Conservation (phyloP, 2,329 filamentous ascomycete genomes). For the Drechmeria coniospora region DNA sequence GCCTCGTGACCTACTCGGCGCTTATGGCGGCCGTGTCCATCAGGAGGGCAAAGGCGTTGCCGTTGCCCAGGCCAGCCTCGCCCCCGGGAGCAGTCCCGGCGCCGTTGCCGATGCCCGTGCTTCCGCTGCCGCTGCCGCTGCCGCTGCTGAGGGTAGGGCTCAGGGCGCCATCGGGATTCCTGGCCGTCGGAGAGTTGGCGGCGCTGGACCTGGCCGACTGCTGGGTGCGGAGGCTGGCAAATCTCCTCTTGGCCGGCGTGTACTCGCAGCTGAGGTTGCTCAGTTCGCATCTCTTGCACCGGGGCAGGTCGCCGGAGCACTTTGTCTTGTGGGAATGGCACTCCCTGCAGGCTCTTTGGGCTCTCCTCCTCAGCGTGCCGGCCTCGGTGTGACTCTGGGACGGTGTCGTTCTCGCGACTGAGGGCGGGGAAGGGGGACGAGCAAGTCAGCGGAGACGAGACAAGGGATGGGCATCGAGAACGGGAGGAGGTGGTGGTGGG, state of each 20-base stretch:
- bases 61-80: too few relatives aligned
- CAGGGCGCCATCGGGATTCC: conserved; percentile 6
- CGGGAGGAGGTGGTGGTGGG: background rate
- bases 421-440: too few relatives aligned
- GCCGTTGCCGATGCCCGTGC: too few relatives aligned
- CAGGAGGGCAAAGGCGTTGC: conserved; percentile 8
- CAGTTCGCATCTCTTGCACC: conserved; percentile 21
- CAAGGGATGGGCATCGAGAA: too few relatives aligned
- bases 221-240: conserved; percentile 17
- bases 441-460: too few relatives aligned
- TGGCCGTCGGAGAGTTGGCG: conserved; percentile 2
- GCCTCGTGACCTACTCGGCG: conserved; percentile 15
- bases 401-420: conserved; percentile 21
- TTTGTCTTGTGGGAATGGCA: conserved; percentile 28
- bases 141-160: conserved; percentile 8
- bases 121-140: too few relatives aligned
- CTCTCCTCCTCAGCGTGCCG: conserved; percentile 24
- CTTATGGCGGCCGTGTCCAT: conserved; percentile 11
- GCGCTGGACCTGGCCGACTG: conserved; percentile 3
- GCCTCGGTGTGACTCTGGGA: conserved; percentile 26
- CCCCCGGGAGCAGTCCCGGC: too few relatives aligned
- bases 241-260: conserved; percentile 21
- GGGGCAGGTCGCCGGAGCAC: conserved; percentile 24
- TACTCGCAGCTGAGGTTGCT: conserved; percentile 23
- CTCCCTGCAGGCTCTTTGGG: conserved; percentile 25